These are phyloP conservation scores for Blastomyces silverae DNA, from an alignment of 2,329 filamentous ascomycete species.

Conservation along the genomic window DNA sequence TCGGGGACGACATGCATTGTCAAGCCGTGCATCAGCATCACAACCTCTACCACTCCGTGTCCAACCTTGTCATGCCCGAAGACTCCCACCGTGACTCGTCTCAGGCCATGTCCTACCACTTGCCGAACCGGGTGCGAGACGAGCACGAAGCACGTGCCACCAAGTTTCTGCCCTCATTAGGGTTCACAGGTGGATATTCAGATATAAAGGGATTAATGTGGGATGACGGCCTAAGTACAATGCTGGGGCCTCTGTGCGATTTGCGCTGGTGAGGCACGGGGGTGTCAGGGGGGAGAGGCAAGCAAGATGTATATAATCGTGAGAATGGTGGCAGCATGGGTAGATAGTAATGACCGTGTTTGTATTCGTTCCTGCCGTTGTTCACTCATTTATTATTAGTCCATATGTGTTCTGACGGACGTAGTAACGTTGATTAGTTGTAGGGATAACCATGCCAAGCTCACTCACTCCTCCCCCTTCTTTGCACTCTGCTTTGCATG, in stretches of 20 bases:
- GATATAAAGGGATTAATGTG: neutral
- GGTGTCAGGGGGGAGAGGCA: neutral
- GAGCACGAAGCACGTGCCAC: slow-evolving; percentile 1
- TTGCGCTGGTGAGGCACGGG: neutral
- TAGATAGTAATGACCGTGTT: neutral
- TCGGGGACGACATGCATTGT: slow-evolving; percentile 15
- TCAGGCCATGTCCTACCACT: slow-evolving; percentile 15
- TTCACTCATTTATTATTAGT: neutral
- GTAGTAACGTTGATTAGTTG: no score
- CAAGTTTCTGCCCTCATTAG: slow-evolving; percentile 1
- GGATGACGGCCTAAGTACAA: neutral
- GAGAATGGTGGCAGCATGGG: neutral
- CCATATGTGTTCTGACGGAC: no score
- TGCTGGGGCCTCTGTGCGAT: neutral
- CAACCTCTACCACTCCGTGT: slow-evolving; percentile 19
- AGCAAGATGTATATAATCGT: neutral
- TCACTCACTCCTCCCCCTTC: no score
- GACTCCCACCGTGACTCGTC: slow-evolving; percentile 17
- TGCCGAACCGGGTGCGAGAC: slow-evolving; percentile 19
- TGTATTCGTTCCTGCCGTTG: neutral
- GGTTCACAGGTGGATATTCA: neutral
- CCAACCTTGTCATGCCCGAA: slow-evolving; percentile 13
- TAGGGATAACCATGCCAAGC: no score
- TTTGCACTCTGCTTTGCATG: no score
- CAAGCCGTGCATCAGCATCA: slow-evolving; percentile 17